A percentile compares a stretch with the other conserved stretches of the same genome.
Evolutionary conservation across 1,284 basidiomycete species (phyloP).

Genomic region (Ganoderma lucidum): DNA sequence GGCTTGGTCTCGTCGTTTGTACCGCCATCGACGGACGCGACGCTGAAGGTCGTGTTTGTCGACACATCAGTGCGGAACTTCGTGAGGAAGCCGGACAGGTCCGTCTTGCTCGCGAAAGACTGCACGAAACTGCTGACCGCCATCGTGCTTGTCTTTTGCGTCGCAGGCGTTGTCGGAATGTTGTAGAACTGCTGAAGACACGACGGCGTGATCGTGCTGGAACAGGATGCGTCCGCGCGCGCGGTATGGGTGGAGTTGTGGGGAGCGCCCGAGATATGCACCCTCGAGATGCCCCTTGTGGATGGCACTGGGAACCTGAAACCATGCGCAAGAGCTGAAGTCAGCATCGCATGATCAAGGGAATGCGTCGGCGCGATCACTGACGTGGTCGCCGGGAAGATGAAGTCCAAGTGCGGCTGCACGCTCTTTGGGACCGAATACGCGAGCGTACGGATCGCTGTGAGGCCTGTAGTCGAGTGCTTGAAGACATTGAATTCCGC

Average conservation of each 20-base stretch:
- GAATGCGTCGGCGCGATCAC: slow-evolving; percentile 10
- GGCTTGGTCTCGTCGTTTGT: slow-evolving; percentile 44
- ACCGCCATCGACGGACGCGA: slow-evolving; percentile 32
- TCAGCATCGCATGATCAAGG: not conserved
- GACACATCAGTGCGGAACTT: slow-evolving; percentile 57
- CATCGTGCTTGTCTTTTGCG: slow-evolving; percentile 54
- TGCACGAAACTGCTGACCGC: slow-evolving; percentile 66
- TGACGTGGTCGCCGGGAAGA: slow-evolving; percentile 48
- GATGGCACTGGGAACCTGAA: slow-evolving; percentile 34
- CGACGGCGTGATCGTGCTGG: slow-evolving; percentile 53
- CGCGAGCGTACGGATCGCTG: slow-evolving; percentile 46
- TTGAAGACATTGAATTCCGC: slow-evolving; percentile 47
- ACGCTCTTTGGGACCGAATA: slow-evolving; percentile 51
- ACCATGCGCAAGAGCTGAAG: slow-evolving; percentile 18
- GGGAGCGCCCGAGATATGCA: slow-evolving; percentile 11
- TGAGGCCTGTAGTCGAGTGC: slow-evolving; percentile 42
- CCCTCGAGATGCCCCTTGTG: slow-evolving; percentile 16
- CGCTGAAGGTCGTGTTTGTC: slow-evolving; percentile 31
- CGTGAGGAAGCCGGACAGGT: slow-evolving; percentile 60
- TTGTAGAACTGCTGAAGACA: slow-evolving; percentile 65
- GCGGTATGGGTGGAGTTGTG: slow-evolving; percentile 18
- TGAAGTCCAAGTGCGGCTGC: slow-evolving; percentile 45
- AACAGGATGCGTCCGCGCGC: slow-evolving; percentile 28
- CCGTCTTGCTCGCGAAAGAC: slow-evolving; percentile 58
- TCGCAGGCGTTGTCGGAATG: slow-evolving; percentile 52